Evolutionary conservation across 257 asterid genomes (phyloP).

Genomic region (Penstemon davidsonii): DNA sequence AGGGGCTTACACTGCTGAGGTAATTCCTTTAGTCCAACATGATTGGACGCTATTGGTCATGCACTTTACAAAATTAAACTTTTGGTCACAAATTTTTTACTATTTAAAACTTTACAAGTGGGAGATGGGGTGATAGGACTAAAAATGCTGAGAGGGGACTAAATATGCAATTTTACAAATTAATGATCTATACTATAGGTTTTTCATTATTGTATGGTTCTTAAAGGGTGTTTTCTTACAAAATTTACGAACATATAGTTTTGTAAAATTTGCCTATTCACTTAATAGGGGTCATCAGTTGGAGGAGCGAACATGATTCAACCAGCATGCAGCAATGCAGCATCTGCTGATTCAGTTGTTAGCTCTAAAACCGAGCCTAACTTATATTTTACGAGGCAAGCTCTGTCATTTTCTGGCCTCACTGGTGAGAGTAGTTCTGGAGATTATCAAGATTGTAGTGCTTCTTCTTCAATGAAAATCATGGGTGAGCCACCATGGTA

Average conservation of each 20-base stretch:
- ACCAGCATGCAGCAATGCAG: conserved; percentile 81
- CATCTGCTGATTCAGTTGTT: conserved; percentile 67
- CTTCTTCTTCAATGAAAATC: conserved; percentile 51
- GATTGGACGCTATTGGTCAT: no score
- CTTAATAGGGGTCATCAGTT: conserved; percentile 47
- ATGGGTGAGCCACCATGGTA: conserved; percentile 77
- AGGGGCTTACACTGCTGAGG: conserved; percentile 53
- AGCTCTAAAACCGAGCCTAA: conserved; percentile 85
- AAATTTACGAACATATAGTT: neutral
- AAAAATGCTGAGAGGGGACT: no score
- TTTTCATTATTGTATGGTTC: neutral
- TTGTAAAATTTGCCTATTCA: conserved; percentile 5
- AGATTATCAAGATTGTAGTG: conserved; percentile 73
- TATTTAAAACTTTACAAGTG: no score
- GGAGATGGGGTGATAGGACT: no score
- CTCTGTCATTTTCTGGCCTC: conserved; percentile 70
- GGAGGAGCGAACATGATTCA: conserved; percentile 48
- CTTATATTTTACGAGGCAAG: conserved; percentile 51
- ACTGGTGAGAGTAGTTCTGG: conserved; percentile 67
- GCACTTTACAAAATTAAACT: neutral
- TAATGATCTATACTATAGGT: no score
- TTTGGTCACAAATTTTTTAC: neutral
- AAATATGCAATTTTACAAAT: no score
- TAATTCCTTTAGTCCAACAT: conserved; percentile 27
- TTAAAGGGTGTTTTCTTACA: no score